These are phyloP conservation scores for Luffa aegyptiaca DNA, from an alignment of 306 rosid genomes.

Conservation along the genomic window DNA sequence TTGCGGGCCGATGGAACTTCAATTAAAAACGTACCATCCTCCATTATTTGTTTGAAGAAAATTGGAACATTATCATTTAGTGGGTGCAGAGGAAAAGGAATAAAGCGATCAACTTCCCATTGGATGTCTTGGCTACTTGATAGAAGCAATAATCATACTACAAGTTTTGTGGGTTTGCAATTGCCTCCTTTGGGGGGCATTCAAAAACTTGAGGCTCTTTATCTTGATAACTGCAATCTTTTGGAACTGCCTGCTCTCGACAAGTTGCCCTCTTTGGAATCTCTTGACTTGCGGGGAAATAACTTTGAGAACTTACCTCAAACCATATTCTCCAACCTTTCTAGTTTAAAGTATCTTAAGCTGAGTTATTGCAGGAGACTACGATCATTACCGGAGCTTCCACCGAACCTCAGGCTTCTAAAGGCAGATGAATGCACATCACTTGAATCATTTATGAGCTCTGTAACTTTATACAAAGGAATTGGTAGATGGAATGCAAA, in stretches of 20 bases:
- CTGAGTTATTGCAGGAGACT: neutral
- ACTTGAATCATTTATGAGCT: neutral
- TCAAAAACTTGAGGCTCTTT: neutral
- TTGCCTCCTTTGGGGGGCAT: neutral
- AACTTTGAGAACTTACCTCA: neutral
- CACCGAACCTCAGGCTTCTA: neutral
- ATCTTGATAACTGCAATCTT: neutral
- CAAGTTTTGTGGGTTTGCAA: neutral
- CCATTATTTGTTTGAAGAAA: neutral
- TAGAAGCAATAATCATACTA: neutral
- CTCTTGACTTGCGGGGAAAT: neutral
- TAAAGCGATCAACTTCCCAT: neutral
- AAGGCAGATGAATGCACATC: neutral
- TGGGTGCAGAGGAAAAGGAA: neutral
- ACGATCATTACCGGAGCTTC: neutral
- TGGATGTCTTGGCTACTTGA: neutral
- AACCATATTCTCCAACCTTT: neutral
- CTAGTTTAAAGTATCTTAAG: neutral
- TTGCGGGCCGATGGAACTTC: neutral
- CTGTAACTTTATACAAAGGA: neutral
- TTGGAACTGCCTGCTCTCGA: neutral
- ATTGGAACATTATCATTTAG: neutral
- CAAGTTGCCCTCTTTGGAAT: neutral
- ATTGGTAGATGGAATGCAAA: neutral
- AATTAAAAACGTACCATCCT: neutral